Evolutionary conservation across 331 rosid species (phyloP).

Genomic region (Quercus phellos): DNA sequence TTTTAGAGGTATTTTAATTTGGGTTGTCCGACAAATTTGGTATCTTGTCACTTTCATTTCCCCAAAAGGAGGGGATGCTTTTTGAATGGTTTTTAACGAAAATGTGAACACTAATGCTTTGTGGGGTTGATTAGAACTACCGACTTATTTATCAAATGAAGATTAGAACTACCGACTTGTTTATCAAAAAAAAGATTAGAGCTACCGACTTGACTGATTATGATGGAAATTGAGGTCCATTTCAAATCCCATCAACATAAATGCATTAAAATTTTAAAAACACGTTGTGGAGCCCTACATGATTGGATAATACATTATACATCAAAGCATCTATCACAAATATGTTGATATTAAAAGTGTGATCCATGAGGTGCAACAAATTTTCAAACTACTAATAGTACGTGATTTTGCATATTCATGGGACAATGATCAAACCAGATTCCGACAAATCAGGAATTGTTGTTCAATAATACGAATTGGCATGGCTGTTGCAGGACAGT

Average conservation of each 20-base stretch:
- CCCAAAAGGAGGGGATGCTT: background rate
- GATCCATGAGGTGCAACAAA: constrained; percentile 6
- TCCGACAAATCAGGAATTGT: background rate
- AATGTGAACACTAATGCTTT: background rate
- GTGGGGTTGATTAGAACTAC: background rate
- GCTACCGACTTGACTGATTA: background rate
- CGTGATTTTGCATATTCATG: constrained; percentile 1
- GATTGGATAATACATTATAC: background rate
- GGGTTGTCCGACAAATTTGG: background rate
- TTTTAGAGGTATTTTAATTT: background rate
- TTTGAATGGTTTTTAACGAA: background rate
- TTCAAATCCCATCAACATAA: background rate
- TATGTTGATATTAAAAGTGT: background rate
- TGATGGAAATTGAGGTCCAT: constrained; percentile 11
- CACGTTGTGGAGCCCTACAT: background rate
- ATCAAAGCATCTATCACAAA: background rate
- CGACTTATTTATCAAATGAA: background rate
- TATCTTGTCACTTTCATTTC: background rate
- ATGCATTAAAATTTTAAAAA: background rate
- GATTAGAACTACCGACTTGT: no score
- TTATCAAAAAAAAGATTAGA: no score
- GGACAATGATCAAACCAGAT: background rate
- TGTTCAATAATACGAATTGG: background rate
- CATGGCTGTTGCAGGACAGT: no score
- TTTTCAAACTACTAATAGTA: background rate